Conservation (phyloP, 106 monocot species). For the Dendrobium huoshanense region DNA sequence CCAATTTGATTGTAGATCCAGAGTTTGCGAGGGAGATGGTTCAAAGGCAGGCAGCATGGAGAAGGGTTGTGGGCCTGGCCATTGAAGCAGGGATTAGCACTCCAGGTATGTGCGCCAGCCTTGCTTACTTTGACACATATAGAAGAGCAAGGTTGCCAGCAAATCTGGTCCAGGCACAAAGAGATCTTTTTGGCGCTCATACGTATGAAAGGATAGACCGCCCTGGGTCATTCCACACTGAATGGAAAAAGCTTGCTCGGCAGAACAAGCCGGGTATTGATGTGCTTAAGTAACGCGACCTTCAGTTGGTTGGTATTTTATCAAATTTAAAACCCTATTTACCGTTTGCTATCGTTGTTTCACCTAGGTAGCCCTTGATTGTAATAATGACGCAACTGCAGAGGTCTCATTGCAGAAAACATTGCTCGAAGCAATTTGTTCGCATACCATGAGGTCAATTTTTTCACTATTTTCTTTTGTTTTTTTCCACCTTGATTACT, state of each 20-base stretch:
- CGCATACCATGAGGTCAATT: background rate
- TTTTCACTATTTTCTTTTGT: background rate
- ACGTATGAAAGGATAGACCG: conserved; percentile 47
- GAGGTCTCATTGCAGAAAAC: background rate
- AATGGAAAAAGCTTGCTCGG: conserved; percentile 42
- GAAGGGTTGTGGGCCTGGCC: conserved; percentile 22
- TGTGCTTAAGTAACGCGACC: conserved; percentile 6
- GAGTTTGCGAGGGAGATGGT: conserved; percentile 32
- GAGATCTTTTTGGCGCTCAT: conserved; percentile 52
- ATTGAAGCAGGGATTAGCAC: conserved; percentile 30
- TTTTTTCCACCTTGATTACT: background rate
- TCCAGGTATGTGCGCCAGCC: conserved; percentile 30
- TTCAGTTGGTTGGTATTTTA: background rate
- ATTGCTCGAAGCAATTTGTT: background rate
- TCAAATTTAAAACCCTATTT: background rate
- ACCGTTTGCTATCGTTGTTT: background rate
- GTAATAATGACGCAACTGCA: background rate
- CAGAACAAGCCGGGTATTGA: conserved; percentile 17
- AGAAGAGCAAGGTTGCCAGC: conserved; percentile 39
- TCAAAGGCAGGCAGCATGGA: conserved; percentile 25
- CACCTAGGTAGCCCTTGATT: background rate
- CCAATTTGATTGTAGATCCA: conserved; percentile 27
- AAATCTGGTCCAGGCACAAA: conserved; percentile 49
- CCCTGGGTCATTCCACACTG: conserved; percentile 44
- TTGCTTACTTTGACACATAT: conserved; percentile 29